phyloP scores from a whole-genome alignment of 805 yeast genomes.

The Wickerhamiella bombiphila region DNA sequence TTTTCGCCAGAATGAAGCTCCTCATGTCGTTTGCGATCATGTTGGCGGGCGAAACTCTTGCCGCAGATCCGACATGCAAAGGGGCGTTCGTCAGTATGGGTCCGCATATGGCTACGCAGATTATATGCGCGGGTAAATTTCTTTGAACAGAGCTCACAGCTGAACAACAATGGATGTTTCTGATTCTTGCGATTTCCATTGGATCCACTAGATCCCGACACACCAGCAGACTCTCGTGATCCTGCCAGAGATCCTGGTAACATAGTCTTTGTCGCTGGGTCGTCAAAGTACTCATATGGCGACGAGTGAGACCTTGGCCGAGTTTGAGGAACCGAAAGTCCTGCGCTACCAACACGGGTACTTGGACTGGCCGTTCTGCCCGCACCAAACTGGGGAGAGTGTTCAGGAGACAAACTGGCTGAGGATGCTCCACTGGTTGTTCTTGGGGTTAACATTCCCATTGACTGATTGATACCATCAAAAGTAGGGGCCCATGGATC shows the following conservation, averaged over 20 bases:
- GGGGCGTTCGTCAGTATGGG: slow-evolving; percentile 68
- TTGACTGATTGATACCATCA: neutral
- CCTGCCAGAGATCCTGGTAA: no score
- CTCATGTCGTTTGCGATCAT: slow-evolving; percentile 65
- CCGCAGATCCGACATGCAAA: slow-evolving; percentile 49
- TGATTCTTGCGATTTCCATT: slow-evolving; percentile 33
- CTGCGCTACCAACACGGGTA: neutral
- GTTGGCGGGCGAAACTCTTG: slow-evolving; percentile 61
- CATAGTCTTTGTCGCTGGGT: neutral
- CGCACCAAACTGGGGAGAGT: neutral
- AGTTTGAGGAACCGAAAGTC: slow-evolving; percentile 8
- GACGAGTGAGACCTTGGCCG: slow-evolving; percentile 19
- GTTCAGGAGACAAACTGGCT: neutral
- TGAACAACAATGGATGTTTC: slow-evolving; percentile 58
- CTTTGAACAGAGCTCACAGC: slow-evolving; percentile 72
- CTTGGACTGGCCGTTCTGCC: no score
- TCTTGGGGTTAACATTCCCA: neutral
- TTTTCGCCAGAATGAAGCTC: slow-evolving; percentile 59
- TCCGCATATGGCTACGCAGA: slow-evolving; percentile 75
- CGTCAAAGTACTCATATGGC: slow-evolving; percentile 36
- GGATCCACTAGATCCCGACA: no score
- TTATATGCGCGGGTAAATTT: slow-evolving; percentile 87
- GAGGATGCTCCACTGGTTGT: neutral
- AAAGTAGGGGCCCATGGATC: no score
- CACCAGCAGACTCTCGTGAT: no score